Evolutionary conservation across 495 filamentous ascomycete species (phyloP).

Genomic region (Neurospora sp.): DNA sequence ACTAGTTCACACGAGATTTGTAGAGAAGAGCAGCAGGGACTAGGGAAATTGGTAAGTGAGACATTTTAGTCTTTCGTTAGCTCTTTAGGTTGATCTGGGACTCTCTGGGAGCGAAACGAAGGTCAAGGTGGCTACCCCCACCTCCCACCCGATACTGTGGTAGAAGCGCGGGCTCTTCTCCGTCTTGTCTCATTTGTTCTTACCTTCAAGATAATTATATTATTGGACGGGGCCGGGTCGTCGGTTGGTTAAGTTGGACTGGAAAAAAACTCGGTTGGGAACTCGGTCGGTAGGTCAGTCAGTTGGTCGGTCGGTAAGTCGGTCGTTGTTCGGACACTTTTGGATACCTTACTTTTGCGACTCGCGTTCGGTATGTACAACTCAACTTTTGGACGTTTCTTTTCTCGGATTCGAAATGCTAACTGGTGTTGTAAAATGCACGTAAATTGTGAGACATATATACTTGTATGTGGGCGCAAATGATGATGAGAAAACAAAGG

Average conservation of each 20-base stretch:
- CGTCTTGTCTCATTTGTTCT: not conserved
- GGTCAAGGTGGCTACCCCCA: not conserved
- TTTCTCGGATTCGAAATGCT: not conserved
- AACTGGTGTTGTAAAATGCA: not conserved
- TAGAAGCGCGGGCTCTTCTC: not conserved
- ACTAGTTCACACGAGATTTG: not conserved
- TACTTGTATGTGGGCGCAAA: not conserved
- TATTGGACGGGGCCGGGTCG: not conserved
- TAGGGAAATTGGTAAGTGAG: not conserved
- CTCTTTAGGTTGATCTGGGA: not conserved
- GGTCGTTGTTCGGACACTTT: not conserved
- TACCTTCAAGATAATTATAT: not conserved
- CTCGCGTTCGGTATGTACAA: not conserved
- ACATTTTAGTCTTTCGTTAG: not conserved
- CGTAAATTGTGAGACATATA: not conserved
- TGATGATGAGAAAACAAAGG: not conserved
- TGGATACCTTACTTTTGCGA: not conserved
- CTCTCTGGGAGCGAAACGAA: not conserved
- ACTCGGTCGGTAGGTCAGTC: not conserved
- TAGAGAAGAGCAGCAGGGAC: not conserved
- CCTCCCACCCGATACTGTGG: not conserved
- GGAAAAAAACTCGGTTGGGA: not conserved
- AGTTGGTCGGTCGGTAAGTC: not conserved
- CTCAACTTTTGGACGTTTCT: not conserved
- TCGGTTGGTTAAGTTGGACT: not conserved